Conservation (phyloP, 441 rosid species). For the Adansonia gregorii region DNA sequence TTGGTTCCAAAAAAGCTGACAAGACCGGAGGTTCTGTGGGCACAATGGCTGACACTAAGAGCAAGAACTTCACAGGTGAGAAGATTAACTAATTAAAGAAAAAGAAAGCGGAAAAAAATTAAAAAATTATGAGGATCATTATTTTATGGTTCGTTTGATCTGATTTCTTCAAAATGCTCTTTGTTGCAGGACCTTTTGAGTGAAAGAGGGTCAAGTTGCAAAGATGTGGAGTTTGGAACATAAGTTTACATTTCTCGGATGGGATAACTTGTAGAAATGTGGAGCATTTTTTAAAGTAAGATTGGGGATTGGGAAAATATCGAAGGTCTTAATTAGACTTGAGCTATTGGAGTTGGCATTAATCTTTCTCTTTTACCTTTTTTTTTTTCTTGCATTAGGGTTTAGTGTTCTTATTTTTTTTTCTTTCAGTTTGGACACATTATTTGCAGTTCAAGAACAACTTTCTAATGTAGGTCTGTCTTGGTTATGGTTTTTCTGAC, state of each 20-base stretch:
- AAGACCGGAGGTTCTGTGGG: constrained; percentile 37
- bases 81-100: neutral
- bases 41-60: too few relatives aligned
- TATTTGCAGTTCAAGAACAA: too few relatives aligned
- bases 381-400: neutral
- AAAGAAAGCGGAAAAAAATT: neutral
- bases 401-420: constrained; percentile 21
- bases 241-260: constrained; percentile 30
- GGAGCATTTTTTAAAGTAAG: constrained; percentile 16
- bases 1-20: constrained; percentile 62
- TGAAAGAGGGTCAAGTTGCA: constrained; percentile 61
- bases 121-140: neutral
- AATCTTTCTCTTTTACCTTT: neutral
- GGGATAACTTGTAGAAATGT: constrained; percentile 30
- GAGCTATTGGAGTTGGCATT: constrained; percentile 27
- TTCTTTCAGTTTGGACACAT: neutral
- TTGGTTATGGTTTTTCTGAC: too few relatives aligned
- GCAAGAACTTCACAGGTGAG: constrained; percentile 58
- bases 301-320: constrained; percentile 1
- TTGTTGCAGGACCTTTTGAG: constrained; percentile 56
- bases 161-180: constrained; percentile 7
- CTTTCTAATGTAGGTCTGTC: too few relatives aligned
- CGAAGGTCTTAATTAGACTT: constrained; percentile 24
- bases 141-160: constrained; percentile 1
- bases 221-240: constrained; percentile 47